Percentiles rank a stretch among this genome's conserved stretches.
Evolutionary conservation across 2,329 filamentous ascomycete genomes (phyloP).

Genomic region (Cytospora piceicola): DNA sequence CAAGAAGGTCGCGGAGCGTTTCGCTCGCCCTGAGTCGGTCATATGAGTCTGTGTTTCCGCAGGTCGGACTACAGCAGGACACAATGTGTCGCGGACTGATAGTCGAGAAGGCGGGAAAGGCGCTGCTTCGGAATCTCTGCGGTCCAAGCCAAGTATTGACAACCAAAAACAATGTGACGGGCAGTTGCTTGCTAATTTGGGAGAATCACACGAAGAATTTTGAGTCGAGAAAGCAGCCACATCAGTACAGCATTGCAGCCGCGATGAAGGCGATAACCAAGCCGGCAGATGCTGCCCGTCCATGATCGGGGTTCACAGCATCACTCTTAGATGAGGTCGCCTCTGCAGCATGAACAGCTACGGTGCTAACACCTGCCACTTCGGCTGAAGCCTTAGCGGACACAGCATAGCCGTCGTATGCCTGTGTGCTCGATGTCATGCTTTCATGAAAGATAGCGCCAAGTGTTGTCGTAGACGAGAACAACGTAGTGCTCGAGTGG

Average conservation of each 20-base stretch:
- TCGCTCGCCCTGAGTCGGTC: slow-evolving; percentile 8
- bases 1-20: slow-evolving; percentile 20
- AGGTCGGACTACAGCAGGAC: neutral
- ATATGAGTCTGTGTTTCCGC: neutral
- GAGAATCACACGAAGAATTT: slow-evolving; percentile 37
- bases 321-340: slow-evolving; percentile 46
- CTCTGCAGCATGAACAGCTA: slow-evolving; percentile 32
- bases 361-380: slow-evolving; percentile 28
- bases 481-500: slow-evolving; percentile 22
- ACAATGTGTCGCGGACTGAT: neutral
- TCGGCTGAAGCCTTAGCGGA: slow-evolving; percentile 20
- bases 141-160: slow-evolving; percentile 7
- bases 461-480: slow-evolving; percentile 28
- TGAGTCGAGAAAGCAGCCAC: slow-evolving; percentile 39
- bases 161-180: neutral
- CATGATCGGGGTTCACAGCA: slow-evolving; percentile 49
- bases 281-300: slow-evolving; percentile 55
- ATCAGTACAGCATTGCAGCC: slow-evolving; percentile 52
- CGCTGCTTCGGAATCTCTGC: slow-evolving; percentile 18
- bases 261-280: slow-evolving; percentile 61
- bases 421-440: slow-evolving; percentile 35
- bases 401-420: slow-evolving; percentile 12
- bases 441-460: slow-evolving; percentile 62
- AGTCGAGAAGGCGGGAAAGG: slow-evolving; percentile 9
- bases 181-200: slow-evolving; percentile 17